Percentiles rank a stretch among this genome's conserved stretches.
Evolutionary conservation across 1,284 basidiomycete genomes (phyloP).

Genomic region (Ganoderma leucocontextum): DNA sequence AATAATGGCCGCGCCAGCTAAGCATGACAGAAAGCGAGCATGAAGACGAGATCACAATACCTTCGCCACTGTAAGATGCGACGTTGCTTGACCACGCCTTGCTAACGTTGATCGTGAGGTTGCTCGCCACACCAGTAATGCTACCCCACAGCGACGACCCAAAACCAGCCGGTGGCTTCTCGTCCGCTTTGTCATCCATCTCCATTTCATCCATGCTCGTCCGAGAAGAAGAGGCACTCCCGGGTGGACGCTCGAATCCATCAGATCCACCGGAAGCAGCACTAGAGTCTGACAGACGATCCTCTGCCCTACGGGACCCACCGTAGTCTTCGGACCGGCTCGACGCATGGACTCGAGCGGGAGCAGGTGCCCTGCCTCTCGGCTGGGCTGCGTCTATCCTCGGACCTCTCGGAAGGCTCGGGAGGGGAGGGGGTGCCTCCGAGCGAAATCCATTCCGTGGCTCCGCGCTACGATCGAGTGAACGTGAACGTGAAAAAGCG

Average conservation of each 20-base stretch:
- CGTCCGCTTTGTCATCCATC: conserved; percentile 21
- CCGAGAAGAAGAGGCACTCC: conserved; percentile 49
- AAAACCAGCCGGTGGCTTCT: conserved; percentile 40
- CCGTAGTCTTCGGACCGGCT: conserved; percentile 22
- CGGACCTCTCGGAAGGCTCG: conserved; percentile 36
- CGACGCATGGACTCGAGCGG: conserved; percentile 10
- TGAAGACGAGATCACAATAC: conserved; percentile 42
- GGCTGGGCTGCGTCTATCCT: background rate
- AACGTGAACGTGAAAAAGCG: conserved; percentile 32
- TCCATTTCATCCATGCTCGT: conserved; percentile 53
- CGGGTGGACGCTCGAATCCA: conserved; percentile 20
- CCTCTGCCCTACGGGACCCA: conserved; percentile 19
- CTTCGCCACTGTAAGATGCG: conserved; percentile 55
- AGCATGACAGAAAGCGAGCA: conserved; percentile 13
- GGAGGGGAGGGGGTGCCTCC: conserved; percentile 28
- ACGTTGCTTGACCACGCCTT: conserved; percentile 63
- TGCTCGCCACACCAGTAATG: conserved; percentile 61
- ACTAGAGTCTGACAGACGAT: conserved; percentile 24
- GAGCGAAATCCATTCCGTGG: conserved; percentile 21
- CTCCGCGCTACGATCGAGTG: conserved; percentile 27
- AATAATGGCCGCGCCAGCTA: background rate
- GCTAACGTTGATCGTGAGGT: conserved; percentile 63
- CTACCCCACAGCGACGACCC: conserved; percentile 62
- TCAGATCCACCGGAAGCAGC: conserved; percentile 27
- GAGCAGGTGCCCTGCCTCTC: conserved; percentile 1